Percentiles rank a stretch among this genome's conserved stretches.
Evolutionary conservation across 495 filamentous ascomycete genomes (phyloP).

Genomic region (Neurospora discreta): DNA sequence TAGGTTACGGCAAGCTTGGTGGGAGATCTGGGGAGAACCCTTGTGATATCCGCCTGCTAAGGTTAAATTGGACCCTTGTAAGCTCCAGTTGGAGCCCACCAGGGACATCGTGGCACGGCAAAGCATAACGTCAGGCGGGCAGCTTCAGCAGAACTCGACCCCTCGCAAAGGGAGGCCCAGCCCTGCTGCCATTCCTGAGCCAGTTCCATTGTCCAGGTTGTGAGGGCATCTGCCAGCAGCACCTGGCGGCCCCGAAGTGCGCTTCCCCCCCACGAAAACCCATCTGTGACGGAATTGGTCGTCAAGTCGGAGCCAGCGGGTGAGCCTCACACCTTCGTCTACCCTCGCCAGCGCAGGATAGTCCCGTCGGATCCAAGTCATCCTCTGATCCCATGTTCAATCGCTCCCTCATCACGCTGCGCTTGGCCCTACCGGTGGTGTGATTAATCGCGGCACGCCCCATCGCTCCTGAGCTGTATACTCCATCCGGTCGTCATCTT

Average conservation of each 20-base stretch:
- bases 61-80: neutral
- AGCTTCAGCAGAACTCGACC: neutral
- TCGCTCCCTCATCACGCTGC: neutral
- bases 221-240: neutral
- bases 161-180: neutral
- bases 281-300: neutral
- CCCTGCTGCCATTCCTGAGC: neutral
- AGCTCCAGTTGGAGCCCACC: neutral
- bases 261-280: neutral
- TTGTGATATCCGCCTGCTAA: neutral
- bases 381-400: neutral
- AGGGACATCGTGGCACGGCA: neutral
- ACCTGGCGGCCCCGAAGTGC: neutral
- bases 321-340: neutral
- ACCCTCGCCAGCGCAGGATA: neutral
- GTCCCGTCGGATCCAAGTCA: neutral
- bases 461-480: neutral
- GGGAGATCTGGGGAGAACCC: neutral
- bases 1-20: neutral
- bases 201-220: neutral
- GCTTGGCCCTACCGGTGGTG: neutral
- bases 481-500: neutral
- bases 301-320: neutral
- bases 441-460: neutral
- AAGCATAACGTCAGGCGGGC: neutral